Conservation (phyloP, 106 monocot species). For the Dendrobium nobile region DNA sequence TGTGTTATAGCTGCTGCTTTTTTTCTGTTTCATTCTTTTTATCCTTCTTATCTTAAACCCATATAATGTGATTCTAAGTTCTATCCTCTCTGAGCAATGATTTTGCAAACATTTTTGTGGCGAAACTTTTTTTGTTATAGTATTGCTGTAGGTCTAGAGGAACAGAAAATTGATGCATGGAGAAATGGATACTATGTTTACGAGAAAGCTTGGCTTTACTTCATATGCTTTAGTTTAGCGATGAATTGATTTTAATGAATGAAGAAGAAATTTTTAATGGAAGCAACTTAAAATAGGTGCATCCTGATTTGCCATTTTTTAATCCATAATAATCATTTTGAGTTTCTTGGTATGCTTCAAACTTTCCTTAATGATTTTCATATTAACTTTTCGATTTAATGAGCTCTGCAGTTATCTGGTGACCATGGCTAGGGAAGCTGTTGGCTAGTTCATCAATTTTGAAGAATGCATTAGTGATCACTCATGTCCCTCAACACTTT, state of each 20-base stretch:
- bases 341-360: not conserved
- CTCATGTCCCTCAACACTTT: too few species aligned
- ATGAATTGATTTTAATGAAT: not conserved
- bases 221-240: not conserved
- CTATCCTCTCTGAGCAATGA: not conserved
- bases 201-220: not conserved
- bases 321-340: not conserved
- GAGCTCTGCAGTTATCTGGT: not conserved
- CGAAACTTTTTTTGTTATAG: not conserved
- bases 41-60: not conserved
- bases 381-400: not conserved
- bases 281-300: not conserved
- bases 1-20: not conserved
- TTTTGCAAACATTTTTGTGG: not conserved
- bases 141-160: not conserved
- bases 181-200: not conserved
- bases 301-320: not conserved
- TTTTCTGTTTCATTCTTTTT: not conserved
- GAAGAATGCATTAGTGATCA: too few species aligned
- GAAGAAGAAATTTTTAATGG: not conserved
- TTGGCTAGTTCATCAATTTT: not conserved
- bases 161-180: not conserved
- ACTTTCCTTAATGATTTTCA: not conserved
- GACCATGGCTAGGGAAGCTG: not conserved
- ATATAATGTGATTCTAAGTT: not conserved